Evolutionary conservation across 495 filamentous ascomycete species (phyloP).

Genomic region (Penicillium canariense): DNA sequence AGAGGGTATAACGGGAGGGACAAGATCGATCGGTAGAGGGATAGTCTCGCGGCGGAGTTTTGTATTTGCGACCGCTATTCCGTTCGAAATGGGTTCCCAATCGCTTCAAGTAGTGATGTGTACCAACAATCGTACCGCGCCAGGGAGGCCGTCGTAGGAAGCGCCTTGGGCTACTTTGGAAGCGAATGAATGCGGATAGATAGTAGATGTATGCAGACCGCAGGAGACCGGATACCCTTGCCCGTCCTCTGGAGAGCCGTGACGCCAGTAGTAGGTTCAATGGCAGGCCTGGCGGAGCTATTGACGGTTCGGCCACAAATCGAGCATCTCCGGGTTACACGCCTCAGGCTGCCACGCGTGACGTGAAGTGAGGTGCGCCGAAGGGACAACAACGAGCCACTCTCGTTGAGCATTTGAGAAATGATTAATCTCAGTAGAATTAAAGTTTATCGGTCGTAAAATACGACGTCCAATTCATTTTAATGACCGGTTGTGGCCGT

Average conservation of each 20-base stretch:
- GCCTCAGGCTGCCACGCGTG: conserved; percentile 39
- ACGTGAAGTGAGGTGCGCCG: conserved; percentile 38
- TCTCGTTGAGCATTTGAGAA: neutral
- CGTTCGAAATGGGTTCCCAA: neutral
- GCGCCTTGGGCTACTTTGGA: neutral
- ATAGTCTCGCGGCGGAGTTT: neutral
- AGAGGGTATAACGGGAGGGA: neutral
- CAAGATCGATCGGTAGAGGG: neutral
- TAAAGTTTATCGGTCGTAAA: neutral
- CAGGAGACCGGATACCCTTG: too few relatives aligned
- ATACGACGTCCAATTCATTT: neutral
- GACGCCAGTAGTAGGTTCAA: conserved; percentile 9
- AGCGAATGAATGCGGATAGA: neutral
- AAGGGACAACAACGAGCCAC: neutral
- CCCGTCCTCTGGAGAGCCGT: neutral
- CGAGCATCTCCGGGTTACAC: conserved; percentile 13
- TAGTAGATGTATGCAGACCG: neutral
- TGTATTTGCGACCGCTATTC: neutral
- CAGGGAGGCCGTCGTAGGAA: conserved; percentile 1
- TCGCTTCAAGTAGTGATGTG: neutral
- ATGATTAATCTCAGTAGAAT: neutral
- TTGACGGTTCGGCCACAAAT: conserved; percentile 20
- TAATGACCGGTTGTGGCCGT: neutral
- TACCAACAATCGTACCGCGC: conserved; percentile 6
- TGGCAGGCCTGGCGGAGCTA: conserved; percentile 3